These are phyloP conservation scores for Mycena citricolor DNA, from an alignment of 1,284 basidiomycete genomes.

Conservation along the genomic window DNA sequence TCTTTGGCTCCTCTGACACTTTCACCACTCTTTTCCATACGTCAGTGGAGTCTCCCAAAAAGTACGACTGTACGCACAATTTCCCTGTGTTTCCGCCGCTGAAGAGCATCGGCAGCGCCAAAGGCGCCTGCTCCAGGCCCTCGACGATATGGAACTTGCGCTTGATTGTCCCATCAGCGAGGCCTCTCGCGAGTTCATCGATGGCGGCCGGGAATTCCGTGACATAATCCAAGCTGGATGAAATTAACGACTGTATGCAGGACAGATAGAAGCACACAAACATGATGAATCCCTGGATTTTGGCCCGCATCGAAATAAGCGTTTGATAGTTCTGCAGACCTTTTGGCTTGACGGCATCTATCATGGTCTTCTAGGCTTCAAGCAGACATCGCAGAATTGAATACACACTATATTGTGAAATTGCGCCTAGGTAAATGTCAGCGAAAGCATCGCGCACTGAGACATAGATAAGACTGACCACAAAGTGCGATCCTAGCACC, in stretches of 20 bases:
- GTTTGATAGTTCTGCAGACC: conserved; percentile 62
- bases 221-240: conserved; percentile 63
- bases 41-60: conserved; percentile 6
- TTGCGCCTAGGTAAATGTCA: conserved; percentile 60
- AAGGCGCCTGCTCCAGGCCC: conserved; percentile 69
- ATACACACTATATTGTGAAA: conserved; percentile 71
- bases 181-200: conserved; percentile 51
- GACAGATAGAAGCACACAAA: conserved; percentile 33
- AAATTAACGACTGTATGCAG: conserved; percentile 6
- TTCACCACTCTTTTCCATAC: conserved; percentile 45
- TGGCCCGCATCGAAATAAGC: conserved; percentile 76
- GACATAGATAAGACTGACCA: no score
- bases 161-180: conserved; percentile 74
- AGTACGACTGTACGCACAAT: conserved; percentile 51
- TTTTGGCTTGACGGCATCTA: conserved; percentile 54
- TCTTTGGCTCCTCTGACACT: conserved; percentile 40
- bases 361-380: background rate
- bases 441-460: background rate
- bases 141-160: conserved; percentile 79
- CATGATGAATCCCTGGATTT: conserved; percentile 84
- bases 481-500: conserved; percentile 27
- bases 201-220: conserved; percentile 54
- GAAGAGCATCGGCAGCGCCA: conserved; percentile 70
- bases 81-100: conserved; percentile 83
- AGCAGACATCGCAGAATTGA: background rate